phyloP scores from a whole-genome alignment of 1,284 basidiomycete species.

The Fistulinella cinereoalba region DNA sequence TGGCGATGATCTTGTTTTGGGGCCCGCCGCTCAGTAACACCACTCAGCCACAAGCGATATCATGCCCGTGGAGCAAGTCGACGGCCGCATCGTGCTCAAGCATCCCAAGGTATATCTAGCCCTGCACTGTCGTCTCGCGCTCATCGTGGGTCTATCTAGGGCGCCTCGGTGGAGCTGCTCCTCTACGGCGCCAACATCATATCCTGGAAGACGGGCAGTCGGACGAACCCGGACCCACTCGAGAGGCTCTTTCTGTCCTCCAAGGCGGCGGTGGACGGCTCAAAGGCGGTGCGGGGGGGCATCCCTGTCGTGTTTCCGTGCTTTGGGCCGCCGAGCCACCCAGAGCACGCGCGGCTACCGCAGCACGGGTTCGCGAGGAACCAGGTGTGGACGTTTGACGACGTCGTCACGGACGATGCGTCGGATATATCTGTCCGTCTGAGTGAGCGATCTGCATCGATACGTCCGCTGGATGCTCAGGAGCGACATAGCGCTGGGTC shows the following conservation, averaged over 20 bases:
- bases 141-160: constrained; percentile 44
- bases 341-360: constrained; percentile 66
- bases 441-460: constrained; percentile 44
- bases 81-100: constrained; percentile 43
- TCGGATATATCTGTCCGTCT: constrained; percentile 71
- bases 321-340: constrained; percentile 75
- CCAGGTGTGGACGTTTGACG: constrained; percentile 65
- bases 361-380: constrained; percentile 88
- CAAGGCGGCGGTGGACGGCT: constrained; percentile 73
- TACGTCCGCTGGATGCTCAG: constrained; percentile 1
- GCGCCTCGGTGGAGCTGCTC: constrained; percentile 66
- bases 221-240: constrained; percentile 36
- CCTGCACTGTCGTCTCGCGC: background rate
- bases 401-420: constrained; percentile 65
- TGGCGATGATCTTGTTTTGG: constrained; percentile 10
- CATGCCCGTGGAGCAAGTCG: constrained; percentile 51
- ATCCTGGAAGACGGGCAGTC: constrained; percentile 64
- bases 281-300: constrained; percentile 75
- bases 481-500: constrained; percentile 50
- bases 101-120: constrained; percentile 49
- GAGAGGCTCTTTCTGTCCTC: constrained; percentile 79
- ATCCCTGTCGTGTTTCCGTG: constrained; percentile 85
- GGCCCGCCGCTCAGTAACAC: background rate
- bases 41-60: constrained; percentile 15
- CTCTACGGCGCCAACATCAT: constrained; percentile 81